phyloP scores from a whole-genome alignment of 305 asterid species.

The Fraxinus xanthoxyloides region DNA sequence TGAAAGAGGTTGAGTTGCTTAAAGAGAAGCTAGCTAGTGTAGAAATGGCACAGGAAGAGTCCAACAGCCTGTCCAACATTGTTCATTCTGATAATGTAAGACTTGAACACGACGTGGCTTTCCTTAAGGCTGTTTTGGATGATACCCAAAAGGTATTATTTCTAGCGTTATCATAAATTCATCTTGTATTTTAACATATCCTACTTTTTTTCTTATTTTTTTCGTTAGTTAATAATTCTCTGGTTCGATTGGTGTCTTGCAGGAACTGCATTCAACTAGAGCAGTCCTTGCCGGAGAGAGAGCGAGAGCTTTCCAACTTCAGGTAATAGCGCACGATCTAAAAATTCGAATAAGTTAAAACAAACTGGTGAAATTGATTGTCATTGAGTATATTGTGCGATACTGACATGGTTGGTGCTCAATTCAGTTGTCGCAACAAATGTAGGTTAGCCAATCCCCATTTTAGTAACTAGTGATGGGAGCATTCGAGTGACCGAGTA shows the following conservation, averaged over 20 bases:
- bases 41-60: constrained; percentile 93
- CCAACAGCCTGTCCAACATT: constrained; percentile 81
- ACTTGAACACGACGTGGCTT: constrained; percentile 97
- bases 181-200: not conserved
- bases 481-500: not conserved
- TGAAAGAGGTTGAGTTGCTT: constrained; percentile 76
- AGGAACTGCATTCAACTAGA: constrained; percentile 97
- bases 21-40: constrained; percentile 78
- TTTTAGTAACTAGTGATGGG: not conserved
- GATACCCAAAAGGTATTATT: constrained; percentile 84
- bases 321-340: constrained; percentile 44
- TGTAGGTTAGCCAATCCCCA: not conserved
- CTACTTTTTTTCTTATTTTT: constrained; percentile 5
- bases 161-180: not conserved
- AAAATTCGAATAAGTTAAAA: not conserved
- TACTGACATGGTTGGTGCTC: not conserved
- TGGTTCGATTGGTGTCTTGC: constrained; percentile 15
- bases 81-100: constrained; percentile 95
- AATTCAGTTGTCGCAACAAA: not conserved
- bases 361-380: not conserved
- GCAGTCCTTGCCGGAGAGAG: constrained; percentile 91
- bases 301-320: constrained; percentile 89
- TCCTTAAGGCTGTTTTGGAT: constrained; percentile 87
- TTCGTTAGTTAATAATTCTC: not conserved
- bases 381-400: not conserved